Base-by-base conservation (phyloP, 306 rosid genomes). In the Luffa aegyptiaca region DNA sequence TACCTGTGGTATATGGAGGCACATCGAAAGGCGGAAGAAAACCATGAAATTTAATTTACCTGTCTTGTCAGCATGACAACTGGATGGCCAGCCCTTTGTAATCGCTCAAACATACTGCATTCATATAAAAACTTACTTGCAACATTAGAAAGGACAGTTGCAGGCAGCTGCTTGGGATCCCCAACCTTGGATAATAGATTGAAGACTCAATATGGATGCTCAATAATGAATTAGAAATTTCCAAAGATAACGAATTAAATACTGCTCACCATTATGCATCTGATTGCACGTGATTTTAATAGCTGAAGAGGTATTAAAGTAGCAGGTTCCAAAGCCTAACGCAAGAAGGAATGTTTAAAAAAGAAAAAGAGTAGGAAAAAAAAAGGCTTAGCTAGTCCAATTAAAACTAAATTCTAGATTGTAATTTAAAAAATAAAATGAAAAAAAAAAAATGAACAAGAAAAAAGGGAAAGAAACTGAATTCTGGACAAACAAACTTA, bases 151-250 rank as follows among this genome's bases (percentile, higher is more conserved):
- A 95, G 90, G 56, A 95, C 96, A 33, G 98, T 92, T 80, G 97
- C 98, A 71, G 98, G 98, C 84, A 95, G 98, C 90, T 95, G 98
- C 92, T 95, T 95, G 52, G 98, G 98, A 81, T 95, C 98, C 46
- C 97, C 98, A 77, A 95, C 98, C 98, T 95, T 84, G 41, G 81
- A 66, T 74, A n/a, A 81, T 61, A 85, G 76, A 87, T 84, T 63
- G 74, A 65, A 45, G 84, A 65, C 11, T 85, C 81, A 89, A 88
- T 75, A 51, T 83, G 79, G 83, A 72, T 80, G 79, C 81, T 80
- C 61, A 71, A 59, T 61, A 61, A 52, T 9, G 79, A 53, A 75
- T 26, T 46, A 83, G 80, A 52, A 83, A 72, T 18, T 18, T 77
- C 75, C 49, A 81, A 72, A 65, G 35, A 37, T 62, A 42, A 65